phyloP scores from a whole-genome alignment of 1,284 basidiomycete genomes.

The Wolfiporia cocos region DNA sequence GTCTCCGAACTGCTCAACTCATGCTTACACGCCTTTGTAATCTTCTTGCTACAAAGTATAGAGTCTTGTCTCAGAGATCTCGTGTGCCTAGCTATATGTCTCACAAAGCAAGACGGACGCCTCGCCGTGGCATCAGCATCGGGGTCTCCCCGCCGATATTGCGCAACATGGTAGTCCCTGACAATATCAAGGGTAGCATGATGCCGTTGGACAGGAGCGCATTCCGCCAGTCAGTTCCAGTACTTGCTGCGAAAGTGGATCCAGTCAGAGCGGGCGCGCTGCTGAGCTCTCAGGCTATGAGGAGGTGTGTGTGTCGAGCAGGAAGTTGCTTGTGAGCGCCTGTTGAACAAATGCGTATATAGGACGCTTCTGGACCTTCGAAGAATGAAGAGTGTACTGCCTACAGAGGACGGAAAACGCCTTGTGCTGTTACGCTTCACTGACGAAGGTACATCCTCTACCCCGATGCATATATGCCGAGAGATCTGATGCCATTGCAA shows the following conservation, averaged over 20 bases:
- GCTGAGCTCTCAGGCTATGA: slow-evolving; percentile 48
- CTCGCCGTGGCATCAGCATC: no score
- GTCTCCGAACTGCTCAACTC: no score
- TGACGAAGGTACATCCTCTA: slow-evolving; percentile 47
- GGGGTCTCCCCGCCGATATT: slow-evolving; percentile 46
- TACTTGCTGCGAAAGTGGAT: slow-evolving; percentile 64
- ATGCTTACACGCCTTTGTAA: no score
- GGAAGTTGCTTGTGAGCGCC: slow-evolving; percentile 16
- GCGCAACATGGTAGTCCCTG: no score
- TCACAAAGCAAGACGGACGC: no score
- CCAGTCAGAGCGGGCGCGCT: slow-evolving; percentile 50
- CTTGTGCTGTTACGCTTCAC: slow-evolving; percentile 58
- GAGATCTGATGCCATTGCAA: slow-evolving; percentile 29
- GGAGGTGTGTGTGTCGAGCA: slow-evolving; percentile 36
- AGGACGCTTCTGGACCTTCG: slow-evolving; percentile 61
- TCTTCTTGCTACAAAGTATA: no score
- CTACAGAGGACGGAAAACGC: slow-evolving; percentile 43
- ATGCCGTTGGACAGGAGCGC: slow-evolving; percentile 50
- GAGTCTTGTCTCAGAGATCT: no score
- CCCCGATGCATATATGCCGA: slow-evolving; percentile 5
- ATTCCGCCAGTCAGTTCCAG: slow-evolving; percentile 58
- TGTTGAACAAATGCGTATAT: slow-evolving; percentile 9
- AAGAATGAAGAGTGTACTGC: slow-evolving; percentile 54
- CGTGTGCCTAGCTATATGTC: no score
- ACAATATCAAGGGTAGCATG: no score